Conservation (phyloP, 1,284 basidiomycete genomes). For the Heterobasidion occidentale region DNA sequence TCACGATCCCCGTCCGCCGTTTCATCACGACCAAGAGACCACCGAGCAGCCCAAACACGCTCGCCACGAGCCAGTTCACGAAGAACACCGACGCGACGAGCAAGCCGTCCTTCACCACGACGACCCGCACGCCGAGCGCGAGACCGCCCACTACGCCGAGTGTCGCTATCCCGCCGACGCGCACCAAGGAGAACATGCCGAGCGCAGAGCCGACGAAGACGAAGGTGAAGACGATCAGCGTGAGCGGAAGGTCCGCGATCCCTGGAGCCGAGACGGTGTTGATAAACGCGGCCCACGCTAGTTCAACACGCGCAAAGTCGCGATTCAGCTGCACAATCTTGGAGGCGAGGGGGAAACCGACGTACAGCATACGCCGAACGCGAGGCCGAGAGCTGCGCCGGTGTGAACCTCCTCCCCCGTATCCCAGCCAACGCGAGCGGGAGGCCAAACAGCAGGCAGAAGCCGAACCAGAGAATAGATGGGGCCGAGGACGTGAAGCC, state of each 20-base stretch:
- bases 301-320: background rate
- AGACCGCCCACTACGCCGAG: conserved; percentile 46
- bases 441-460: conserved; percentile 39
- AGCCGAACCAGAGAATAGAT: conserved; percentile 51
- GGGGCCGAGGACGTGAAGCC: conserved; percentile 30
- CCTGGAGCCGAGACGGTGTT: conserved; percentile 42
- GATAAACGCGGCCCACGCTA: conserved; percentile 54
- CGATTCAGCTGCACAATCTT: background rate
- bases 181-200: conserved; percentile 43
- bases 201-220: conserved; percentile 43
- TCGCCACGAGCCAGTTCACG: conserved; percentile 48
- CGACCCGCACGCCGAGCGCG: conserved; percentile 47
- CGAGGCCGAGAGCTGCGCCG: conserved; percentile 42
- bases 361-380: conserved; percentile 41
- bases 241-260: conserved; percentile 43
- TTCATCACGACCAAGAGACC: conserved; percentile 32
- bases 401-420: conserved; percentile 47
- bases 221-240: conserved; percentile 36
- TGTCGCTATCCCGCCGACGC: conserved; percentile 33
- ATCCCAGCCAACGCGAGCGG: conserved; percentile 51
- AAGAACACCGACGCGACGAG: conserved; percentile 29
- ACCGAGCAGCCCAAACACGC: conserved; percentile 31
- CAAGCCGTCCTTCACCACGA: conserved; percentile 40
- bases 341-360: conserved; percentile 1
- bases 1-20: conserved; percentile 46